These are phyloP conservation scores for Paraphoma chrysanthemicola DNA, from an alignment of 2,329 filamentous ascomycete genomes.

Conservation along the genomic window DNA sequence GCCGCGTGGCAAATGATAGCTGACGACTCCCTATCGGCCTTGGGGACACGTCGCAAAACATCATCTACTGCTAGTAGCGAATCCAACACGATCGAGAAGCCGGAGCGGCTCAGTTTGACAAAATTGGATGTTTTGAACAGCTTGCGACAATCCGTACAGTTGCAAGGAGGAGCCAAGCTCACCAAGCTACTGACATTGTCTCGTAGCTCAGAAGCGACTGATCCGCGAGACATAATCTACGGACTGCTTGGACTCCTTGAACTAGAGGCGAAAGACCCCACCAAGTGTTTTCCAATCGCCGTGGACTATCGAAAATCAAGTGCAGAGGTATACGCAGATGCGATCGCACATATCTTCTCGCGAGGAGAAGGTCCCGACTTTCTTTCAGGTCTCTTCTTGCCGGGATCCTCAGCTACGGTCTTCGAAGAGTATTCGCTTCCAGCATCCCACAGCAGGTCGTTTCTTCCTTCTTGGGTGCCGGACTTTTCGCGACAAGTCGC, in stretches of 20 bases:
- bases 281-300: neutral
- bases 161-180: neutral
- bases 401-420: neutral
- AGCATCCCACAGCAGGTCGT: neutral
- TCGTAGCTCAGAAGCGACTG: neutral
- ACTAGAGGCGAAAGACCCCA: neutral
- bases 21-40: neutral
- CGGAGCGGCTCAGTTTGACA: neutral
- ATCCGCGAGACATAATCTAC: conserved; percentile 2
- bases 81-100: neutral
- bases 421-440: neutral
- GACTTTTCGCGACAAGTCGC: conserved; percentile 1
- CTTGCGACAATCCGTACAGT: neutral
- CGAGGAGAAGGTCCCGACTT: conserved; percentile 1
- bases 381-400: conserved; percentile 1
- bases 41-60: neutral
- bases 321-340: conserved; percentile 1
- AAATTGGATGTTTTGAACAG: conserved; percentile 1
- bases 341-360: conserved; percentile 3
- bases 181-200: neutral
- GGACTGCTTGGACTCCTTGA: conserved; percentile 1
- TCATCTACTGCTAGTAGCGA: neutral
- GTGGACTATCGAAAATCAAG: conserved; percentile 1
- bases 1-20: conserved; percentile 1
- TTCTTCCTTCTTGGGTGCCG: conserved; percentile 2